Conservation (phyloP, 345 rosid species). For the Populus simonii region DNA sequence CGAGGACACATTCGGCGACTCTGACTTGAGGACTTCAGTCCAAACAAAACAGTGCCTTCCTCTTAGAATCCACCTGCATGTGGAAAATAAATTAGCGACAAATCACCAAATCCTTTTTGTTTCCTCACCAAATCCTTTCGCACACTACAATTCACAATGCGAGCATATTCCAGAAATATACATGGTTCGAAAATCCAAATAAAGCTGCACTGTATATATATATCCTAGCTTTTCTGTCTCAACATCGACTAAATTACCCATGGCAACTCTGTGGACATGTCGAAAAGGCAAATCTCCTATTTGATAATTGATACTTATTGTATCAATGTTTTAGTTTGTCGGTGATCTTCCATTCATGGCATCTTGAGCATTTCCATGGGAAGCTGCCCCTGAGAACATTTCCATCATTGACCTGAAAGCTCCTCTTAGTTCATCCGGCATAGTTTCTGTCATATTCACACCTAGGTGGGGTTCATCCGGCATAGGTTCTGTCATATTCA, state of each 20-base stretch:
- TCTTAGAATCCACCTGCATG: not conserved
- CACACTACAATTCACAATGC: not conserved
- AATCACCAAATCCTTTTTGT: not conserved
- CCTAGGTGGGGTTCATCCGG: slow-evolving; percentile 42
- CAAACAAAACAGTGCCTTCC: not conserved
- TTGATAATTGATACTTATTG: not conserved
- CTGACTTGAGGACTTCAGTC: not conserved
- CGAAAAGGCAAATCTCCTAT: too few species aligned
- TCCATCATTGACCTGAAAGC: slow-evolving; percentile 68
- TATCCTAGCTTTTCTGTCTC: not conserved
- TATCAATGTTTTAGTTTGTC: slow-evolving; percentile 8
- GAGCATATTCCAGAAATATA: not conserved
- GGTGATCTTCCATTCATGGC: slow-evolving; percentile 39
- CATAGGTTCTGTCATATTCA: slow-evolving; percentile 40
- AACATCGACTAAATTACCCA: not conserved
- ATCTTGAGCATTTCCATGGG: slow-evolving; percentile 35
- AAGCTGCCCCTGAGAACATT: slow-evolving; percentile 59
- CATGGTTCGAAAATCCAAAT: not conserved
- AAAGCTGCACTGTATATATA: not conserved
- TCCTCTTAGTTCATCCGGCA: slow-evolving; percentile 53
- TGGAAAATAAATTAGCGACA: not conserved
- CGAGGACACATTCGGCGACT: not conserved
- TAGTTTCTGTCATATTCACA: slow-evolving; percentile 38
- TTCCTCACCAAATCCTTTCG: not conserved
- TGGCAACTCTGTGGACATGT: not conserved